Base-by-base conservation (phyloP, 139 green algal genomes). In the Micractinium conductrix region DNA sequence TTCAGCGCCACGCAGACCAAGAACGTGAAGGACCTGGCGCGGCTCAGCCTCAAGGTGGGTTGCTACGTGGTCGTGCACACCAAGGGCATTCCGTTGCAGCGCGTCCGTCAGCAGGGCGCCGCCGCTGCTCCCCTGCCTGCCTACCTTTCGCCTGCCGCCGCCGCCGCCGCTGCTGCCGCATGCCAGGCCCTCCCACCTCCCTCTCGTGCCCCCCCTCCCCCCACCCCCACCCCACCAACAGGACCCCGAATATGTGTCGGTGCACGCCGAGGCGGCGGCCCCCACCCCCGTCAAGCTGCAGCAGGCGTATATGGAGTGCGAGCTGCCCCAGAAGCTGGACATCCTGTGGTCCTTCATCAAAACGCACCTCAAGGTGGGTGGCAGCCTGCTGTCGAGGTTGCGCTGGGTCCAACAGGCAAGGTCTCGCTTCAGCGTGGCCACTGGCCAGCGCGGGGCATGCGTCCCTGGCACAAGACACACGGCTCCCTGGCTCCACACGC, bases 1-100 rank as follows among this genome's bases (percentile, higher is more conserved):
- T 99, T 99, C 89, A 95, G 87, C 62, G 97, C 97, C 22, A 99
- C 97, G 10, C 97, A 99, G 82, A 99, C 97, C 63, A 99, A 94
- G 50, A 97, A 95, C 84, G 97, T 99, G 28, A 93, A 97, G 88
- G 97, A 99, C 87, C 90, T 99, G 60, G 97, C 97, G 0, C 90
- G 96, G 17, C 70, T 99, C 17, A 96, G 90, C 19, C 98, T 99
- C 93, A 96, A 96, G 84, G 79, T 85, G 65, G 28, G 42, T 24
- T 40, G n/a, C n/a, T n/a, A n/a, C n/a, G n/a, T n/a, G n/a, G n/a
- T n/a, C n/a, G n/a, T n/a, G n/a, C n/a, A n/a, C n/a, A n/a, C n/a
- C n/a, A n/a, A n/a, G n/a, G n/a, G n/a, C n/a, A n/a, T n/a, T n/a
- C n/a, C n/a, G n/a, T n/a, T n/a, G n/a, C n/a, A n/a, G n/a, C n/a